Conservation (phyloP, 768 basidiomycete genomes). For the Mycena epipterygia region DNA sequence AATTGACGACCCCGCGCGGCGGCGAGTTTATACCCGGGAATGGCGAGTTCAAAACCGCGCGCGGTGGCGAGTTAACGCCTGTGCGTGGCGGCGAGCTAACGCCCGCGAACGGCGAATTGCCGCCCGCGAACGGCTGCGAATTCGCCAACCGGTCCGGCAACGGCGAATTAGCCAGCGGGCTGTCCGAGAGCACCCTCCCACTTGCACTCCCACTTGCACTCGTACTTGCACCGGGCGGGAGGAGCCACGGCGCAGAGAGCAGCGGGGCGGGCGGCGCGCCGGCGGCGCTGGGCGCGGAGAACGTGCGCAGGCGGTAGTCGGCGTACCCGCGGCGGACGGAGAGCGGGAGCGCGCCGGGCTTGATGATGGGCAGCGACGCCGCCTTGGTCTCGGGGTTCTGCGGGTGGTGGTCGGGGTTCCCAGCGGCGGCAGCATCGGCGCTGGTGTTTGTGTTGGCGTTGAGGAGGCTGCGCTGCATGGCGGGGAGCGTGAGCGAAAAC, state of each 20-base stretch:
- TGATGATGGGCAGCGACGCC: constrained; percentile 21
- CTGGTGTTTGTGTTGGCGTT: no score
- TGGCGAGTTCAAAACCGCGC: no score
- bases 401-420: not conserved
- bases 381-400: constrained; percentile 14
- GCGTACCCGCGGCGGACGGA: constrained; percentile 32
- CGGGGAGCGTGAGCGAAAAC: constrained; percentile 24
- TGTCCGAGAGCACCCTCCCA: not conserved
- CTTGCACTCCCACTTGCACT: no score
- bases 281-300: constrained; percentile 37
- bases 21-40: no score
- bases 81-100: no score
- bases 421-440: no score
- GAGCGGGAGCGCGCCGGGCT: constrained; percentile 20
- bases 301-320: constrained; percentile 38
- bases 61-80: no score
- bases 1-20: no score
- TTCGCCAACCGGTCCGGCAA: constrained; percentile 19
- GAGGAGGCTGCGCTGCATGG: not conserved
- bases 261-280: not conserved
- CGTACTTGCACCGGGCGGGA: no score
- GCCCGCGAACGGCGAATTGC: no score
- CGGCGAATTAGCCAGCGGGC: constrained; percentile 16
- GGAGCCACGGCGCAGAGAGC: constrained; percentile 1
- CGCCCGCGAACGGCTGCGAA: no score